Base-by-base conservation (phyloP, 768 basidiomycete genomes). In the Auricularia sp. region DNA sequence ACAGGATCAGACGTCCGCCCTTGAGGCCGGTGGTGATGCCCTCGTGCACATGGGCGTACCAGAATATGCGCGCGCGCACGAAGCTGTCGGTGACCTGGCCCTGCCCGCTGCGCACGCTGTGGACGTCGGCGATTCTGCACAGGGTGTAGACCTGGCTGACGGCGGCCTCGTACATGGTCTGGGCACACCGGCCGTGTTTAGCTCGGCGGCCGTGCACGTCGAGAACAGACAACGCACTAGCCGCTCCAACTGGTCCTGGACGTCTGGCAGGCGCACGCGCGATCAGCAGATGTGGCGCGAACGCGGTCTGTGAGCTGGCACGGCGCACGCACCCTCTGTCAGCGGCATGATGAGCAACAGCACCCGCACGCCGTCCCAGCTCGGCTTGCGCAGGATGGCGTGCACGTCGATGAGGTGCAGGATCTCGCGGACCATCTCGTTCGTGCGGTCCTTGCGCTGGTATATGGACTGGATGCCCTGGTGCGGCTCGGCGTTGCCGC, bases 11-110 rank as follows among this genome's bases (percentile, higher is more conserved):
- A 45, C 92, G 87, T 2, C 92, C 88, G n/a, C 94, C 94, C 62
- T 86, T 82, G 65, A 95, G 80, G 24, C 88, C 94, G 8, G 85
- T 89, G 1, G 85, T 85, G 24, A 94, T 82, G 35, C 92, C 90
- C 75, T 96, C 94, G 66, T 91, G 87, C 33, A 89, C 84, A 67
- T 93, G 85, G 6, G 89, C 85, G 70, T 94, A 96, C 90, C 92
- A 96, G 73, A 92, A 95, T 37, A 95, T 80, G 36, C 94, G 81
- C 2, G 90, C 86, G 39, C 91, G 84, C 39, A 89, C 79, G 58
- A 76, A 76, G 6, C 79, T 73, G 42, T 86, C 84, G 62, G 88
- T 83, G 62, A 87, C 85, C 39, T 81, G 78, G 2, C 79, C 80
- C 54, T 78, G 76, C 24, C 81, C 81, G 59, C 78, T 82, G 64